These are phyloP conservation scores for Hortiboletus rubellus DNA, from an alignment of 1,284 basidiomycete species.

Conservation along the genomic window DNA sequence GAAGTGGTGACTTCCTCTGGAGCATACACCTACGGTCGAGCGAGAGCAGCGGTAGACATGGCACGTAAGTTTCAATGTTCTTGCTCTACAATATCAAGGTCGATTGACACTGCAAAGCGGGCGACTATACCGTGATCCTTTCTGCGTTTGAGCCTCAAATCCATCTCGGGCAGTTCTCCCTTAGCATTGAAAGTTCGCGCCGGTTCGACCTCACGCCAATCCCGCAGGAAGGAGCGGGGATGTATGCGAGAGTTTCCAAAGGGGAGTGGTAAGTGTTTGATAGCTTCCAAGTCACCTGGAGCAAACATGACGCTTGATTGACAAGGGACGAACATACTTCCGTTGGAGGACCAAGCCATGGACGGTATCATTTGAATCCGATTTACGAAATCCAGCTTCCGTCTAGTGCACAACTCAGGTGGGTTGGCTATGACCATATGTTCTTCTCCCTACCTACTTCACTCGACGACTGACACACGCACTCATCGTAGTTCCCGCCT, in stretches of 20 bases:
- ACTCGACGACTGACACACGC: slow-evolving; percentile 1
- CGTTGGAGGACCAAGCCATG: slow-evolving; percentile 65
- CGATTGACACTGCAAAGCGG: slow-evolving; percentile 49
- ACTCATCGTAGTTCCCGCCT: slow-evolving; percentile 58
- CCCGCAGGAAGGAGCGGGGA: slow-evolving; percentile 87
- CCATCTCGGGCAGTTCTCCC: slow-evolving; percentile 61
- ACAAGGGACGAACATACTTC: slow-evolving; percentile 55
- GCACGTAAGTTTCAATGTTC: slow-evolving; percentile 46
- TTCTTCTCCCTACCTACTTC: neutral
- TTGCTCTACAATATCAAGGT: neutral
- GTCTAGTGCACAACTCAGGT: slow-evolving; percentile 61
- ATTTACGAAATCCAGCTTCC: slow-evolving; percentile 62
- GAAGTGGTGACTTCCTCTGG: slow-evolving; percentile 77
- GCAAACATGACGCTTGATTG: neutral
- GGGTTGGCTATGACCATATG: slow-evolving; percentile 24
- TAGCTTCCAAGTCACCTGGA: neutral
- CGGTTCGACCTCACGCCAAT: slow-evolving; percentile 76
- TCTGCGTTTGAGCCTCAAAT: slow-evolving; percentile 78
- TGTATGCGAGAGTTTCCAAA: slow-evolving; percentile 71
- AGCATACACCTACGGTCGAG: slow-evolving; percentile 79
- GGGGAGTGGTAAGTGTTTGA: slow-evolving; percentile 64
- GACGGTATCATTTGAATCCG: slow-evolving; percentile 67
- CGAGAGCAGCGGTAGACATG: slow-evolving; percentile 55
- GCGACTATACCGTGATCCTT: slow-evolving; percentile 78
- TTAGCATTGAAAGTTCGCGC: slow-evolving; percentile 62